These are phyloP conservation scores for Medicago ruthenica DNA, from an alignment of 306 rosid species.

Conservation along the genomic window DNA sequence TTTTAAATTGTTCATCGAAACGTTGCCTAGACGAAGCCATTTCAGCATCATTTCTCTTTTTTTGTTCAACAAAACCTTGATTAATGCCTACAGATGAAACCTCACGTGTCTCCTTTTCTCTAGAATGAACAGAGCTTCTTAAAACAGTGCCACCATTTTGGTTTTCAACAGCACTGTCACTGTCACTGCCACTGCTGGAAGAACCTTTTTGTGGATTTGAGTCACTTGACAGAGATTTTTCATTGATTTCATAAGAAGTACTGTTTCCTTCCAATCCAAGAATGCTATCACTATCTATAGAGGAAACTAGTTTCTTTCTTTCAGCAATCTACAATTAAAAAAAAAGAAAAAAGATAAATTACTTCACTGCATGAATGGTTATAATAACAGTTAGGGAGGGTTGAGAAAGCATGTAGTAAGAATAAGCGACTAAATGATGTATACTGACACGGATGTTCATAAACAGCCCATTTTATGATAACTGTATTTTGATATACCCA, in stretches of 20 bases:
- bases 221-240: slow-evolving; percentile 37
- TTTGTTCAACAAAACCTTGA: slow-evolving; percentile 40
- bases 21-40: slow-evolving; percentile 35
- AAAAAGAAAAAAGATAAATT: slow-evolving; percentile 30
- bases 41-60: slow-evolving; percentile 48
- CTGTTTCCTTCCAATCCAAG: slow-evolving; percentile 49
- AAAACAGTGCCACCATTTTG: slow-evolving; percentile 47
- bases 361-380: slow-evolving; percentile 27
- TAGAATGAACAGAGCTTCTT: slow-evolving; percentile 46
- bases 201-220: slow-evolving; percentile 43
- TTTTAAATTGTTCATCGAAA: slow-evolving; percentile 42
- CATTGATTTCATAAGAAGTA: slow-evolving; percentile 50
- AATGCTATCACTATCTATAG: slow-evolving; percentile 55
- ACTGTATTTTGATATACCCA: too few relatives aligned
- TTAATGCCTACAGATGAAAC: slow-evolving; percentile 37
- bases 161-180: slow-evolving; percentile 40
- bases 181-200: slow-evolving; percentile 18
- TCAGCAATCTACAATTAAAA: slow-evolving; percentile 74
- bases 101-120: slow-evolving; percentile 52
- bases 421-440: too few relatives aligned
- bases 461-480: too few relatives aligned
- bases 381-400: not conserved
- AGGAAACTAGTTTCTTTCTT: slow-evolving; percentile 72
- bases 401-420: slow-evolving; percentile 15
- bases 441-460: too few relatives aligned